Base-by-base conservation (phyloP, 2,329 filamentous ascomycete genomes). In the Neopestalotiopsis clavispora region DNA sequence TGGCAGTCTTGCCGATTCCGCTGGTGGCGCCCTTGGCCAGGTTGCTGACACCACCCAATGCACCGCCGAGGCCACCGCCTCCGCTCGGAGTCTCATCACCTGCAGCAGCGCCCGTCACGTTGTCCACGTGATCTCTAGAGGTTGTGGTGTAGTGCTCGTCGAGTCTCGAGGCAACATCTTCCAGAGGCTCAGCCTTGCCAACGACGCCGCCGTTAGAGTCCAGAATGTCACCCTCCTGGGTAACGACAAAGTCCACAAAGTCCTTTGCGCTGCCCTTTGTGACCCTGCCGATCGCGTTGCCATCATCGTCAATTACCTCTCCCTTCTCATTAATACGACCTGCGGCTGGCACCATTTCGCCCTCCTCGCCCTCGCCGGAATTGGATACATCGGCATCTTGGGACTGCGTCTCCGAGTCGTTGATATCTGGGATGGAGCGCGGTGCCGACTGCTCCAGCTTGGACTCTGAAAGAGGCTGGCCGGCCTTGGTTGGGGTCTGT, bases 301-400 rank as follows among this genome's bases (percentile, higher is more conserved):
- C 84, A 63, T 88, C 85, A 38, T 86, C 84, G 75, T 88, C 86
- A 42, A 89, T 79, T 12, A 89, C 84, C 70, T 87, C 85, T n/a
- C 87, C 87, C 66, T 86, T 83, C 68, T 84, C 84, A 73, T 84
- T 87, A 69, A 89, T 78, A 64, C 83, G 78, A 45, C 78, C 78
- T n/a, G 78, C 78, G 13, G 78, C 78, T 20, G 78, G 77, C 40
- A 78, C 77, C 76, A 78, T 77, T 72, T 79, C 77, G 45, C 76
- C 77, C 59, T 78, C 76, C 40, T 75, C 75, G 6, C 74, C 75
- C 30, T 73, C 73, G 17, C 68, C 68, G 9, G 72, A 63, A 59
- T 69, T 72, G 2, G 69, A 69, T 10, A 71, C 42, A 62, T 62
- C 59, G 4, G 59, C 59, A 20, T 52, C 45, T 62, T 62, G 57